phyloP scores from a whole-genome alignment of 75 land plant species.

The Picea sitchensis region DNA sequence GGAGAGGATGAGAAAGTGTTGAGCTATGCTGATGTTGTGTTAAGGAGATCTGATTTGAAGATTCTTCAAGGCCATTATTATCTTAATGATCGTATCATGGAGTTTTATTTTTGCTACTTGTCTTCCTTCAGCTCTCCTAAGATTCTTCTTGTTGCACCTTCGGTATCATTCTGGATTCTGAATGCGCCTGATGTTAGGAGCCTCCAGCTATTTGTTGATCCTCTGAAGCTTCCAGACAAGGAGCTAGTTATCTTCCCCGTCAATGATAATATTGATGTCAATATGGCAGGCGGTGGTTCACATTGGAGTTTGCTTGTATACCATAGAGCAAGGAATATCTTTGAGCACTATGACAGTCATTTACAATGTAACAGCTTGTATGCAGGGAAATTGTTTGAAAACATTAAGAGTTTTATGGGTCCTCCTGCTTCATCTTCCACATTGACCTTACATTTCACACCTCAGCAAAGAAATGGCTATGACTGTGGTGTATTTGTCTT shows the following conservation, averaged over 20 bases:
- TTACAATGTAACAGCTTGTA: slow-evolving; percentile 32
- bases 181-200: slow-evolving; percentile 40
- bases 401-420: slow-evolving; percentile 36
- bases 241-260: slow-evolving; percentile 73
- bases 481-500: slow-evolving; percentile 85
- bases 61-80: slow-evolving; percentile 59
- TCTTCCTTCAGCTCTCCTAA: slow-evolving; percentile 21
- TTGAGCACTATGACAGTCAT: slow-evolving; percentile 85
- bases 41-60: slow-evolving; percentile 70
- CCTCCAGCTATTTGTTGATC: slow-evolving; percentile 37
- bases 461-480: slow-evolving; percentile 77
- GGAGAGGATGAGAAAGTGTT: slow-evolving; percentile 56
- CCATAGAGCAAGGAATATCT: slow-evolving; percentile 28
- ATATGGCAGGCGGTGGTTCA: slow-evolving; percentile 67
- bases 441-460: slow-evolving; percentile 45
- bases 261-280: slow-evolving; percentile 72
- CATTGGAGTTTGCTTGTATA: slow-evolving; percentile 93
- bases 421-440: slow-evolving; percentile 10
- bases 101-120: slow-evolving; percentile 76
- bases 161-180: slow-evolving; percentile 66
- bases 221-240: slow-evolving; percentile 31
- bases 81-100: slow-evolving; percentile 83
- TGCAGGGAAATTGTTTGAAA: slow-evolving; percentile 41
- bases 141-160: slow-evolving; percentile 63
- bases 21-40: slow-evolving; percentile 74